A percentile compares a stretch with the other conserved stretches of the same genome.
Conservation (phyloP, 441 rosid genomes). For the Adansonia grandidieri region DNA sequence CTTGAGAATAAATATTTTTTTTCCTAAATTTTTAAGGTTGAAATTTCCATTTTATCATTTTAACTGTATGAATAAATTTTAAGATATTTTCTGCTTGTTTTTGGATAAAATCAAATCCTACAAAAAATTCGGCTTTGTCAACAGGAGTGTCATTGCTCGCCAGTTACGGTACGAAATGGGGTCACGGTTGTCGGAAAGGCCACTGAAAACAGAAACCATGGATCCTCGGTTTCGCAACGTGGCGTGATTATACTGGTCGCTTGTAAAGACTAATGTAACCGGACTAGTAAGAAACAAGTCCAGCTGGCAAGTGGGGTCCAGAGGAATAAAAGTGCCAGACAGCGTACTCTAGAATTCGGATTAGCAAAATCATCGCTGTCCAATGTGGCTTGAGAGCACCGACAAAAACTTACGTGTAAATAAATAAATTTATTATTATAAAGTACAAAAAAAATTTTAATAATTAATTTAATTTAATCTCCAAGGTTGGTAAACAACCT, state of each 20-base stretch:
- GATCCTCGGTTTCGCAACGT: constrained; percentile 11
- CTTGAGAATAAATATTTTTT: background rate
- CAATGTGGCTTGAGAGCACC: constrained; percentile 37
- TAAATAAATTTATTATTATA: background rate
- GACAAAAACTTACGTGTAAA: constrained; percentile 24
- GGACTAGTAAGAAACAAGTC: background rate
- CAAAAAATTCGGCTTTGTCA: background rate
- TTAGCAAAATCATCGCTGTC: constrained; percentile 24
- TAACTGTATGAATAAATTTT: too few relatives aligned
- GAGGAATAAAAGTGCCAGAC: constrained; percentile 36
- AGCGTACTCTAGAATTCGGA: constrained; percentile 22
- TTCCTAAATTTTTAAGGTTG: too few relatives aligned
- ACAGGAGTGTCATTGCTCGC: constrained; percentile 6
- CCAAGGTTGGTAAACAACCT: background rate
- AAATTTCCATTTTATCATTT: background rate
- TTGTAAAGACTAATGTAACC: background rate
- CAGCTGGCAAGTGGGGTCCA: constrained; percentile 5
- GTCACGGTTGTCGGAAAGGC: background rate
- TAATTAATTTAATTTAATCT: background rate
- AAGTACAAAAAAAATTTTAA: background rate
- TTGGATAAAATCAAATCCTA: background rate
- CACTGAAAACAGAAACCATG: background rate
- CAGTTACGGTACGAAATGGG: constrained; percentile 15
- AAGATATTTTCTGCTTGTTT: background rate
- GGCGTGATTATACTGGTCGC: constrained; percentile 16